These are phyloP conservation scores for Pythium coloratum DNA, from an alignment of 352 stramenopile species.

Conservation along the genomic window DNA sequence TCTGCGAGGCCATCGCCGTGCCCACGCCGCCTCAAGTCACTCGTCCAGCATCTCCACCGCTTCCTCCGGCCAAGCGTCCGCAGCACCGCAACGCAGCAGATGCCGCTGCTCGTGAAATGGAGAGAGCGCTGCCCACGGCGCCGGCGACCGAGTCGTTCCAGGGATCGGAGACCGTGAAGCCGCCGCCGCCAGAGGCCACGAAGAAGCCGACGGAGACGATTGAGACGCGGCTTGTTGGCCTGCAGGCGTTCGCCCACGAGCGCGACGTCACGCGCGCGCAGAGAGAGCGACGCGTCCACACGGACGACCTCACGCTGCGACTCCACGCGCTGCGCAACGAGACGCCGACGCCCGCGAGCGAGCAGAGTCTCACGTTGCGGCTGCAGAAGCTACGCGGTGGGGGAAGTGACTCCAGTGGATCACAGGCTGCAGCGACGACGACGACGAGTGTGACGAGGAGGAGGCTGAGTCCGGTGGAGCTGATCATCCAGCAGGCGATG, in stretches of 20 bases:
- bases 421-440: background rate
- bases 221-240: constrained; percentile 36
- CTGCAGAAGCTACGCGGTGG: constrained; percentile 37
- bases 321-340: constrained; percentile 58
- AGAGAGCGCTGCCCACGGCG: constrained; percentile 9
- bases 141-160: background rate
- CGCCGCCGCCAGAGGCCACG: constrained; percentile 7
- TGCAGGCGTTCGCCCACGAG: constrained; percentile 41
- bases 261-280: constrained; percentile 25
- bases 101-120: constrained; percentile 5
- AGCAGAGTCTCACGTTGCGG: constrained; percentile 37
- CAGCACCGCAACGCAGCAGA: constrained; percentile 1
- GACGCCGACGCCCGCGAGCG: constrained; percentile 18
- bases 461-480: constrained; percentile 25
- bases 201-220: constrained; percentile 28
- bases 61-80: background rate
- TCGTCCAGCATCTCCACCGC: constrained; percentile 9
- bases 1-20: constrained; percentile 1
- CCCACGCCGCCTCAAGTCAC: background rate
- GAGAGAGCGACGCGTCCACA: constrained; percentile 15
- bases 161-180: background rate
- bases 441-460: constrained; percentile 19
- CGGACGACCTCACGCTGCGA: constrained; percentile 34
- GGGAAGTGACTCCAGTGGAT: constrained; percentile 10
- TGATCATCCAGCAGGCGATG: constrained; percentile 58